Evolutionary conservation across 2,329 filamentous ascomycete genomes (phyloP).

Genomic region (Diaporthe sp.): DNA sequence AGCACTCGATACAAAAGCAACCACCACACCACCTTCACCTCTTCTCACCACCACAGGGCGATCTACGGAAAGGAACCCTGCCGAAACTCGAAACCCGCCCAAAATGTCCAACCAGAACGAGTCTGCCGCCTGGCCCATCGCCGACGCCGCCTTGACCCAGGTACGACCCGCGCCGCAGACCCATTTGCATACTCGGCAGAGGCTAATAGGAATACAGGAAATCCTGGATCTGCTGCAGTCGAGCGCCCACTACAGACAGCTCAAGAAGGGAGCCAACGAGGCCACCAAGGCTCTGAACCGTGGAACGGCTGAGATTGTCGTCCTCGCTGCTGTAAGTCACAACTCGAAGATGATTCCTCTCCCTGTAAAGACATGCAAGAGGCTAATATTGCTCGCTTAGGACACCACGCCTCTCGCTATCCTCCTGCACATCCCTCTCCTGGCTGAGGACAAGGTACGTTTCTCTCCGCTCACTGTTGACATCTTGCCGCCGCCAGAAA

Average conservation of each 20-base stretch:
- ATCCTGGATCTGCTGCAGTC: slow-evolving; percentile 87
- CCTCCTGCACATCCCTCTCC: slow-evolving; percentile 87
- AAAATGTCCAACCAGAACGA: slow-evolving; percentile 52
- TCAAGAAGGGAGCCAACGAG: slow-evolving; percentile 93
- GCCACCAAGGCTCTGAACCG: slow-evolving; percentile 90
- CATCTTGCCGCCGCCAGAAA: neutral
- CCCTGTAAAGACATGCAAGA: neutral
- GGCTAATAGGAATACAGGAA: slow-evolving; percentile 66
- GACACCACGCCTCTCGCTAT: slow-evolving; percentile 92
- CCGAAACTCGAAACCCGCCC: slow-evolving; percentile 23
- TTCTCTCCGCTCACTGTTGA: neutral
- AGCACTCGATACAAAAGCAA: neutral
- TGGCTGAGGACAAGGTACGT: slow-evolving; percentile 81
- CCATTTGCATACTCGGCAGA: slow-evolving; percentile 55
- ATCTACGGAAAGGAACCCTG: slow-evolving; percentile 75
- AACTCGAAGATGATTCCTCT: neutral
- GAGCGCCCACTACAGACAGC: slow-evolving; percentile 76
- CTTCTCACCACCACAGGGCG: slow-evolving; percentile 59
- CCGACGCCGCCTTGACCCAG: slow-evolving; percentile 65
- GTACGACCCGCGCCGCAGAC: slow-evolving; percentile 51
- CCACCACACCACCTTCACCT: slow-evolving; percentile 23
- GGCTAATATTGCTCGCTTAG: slow-evolving; percentile 1
- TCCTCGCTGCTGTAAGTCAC: slow-evolving; percentile 71
- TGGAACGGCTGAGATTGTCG: slow-evolving; percentile 89
- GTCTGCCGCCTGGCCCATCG: slow-evolving; percentile 74